Evolutionary conservation across 2,329 filamentous ascomycete species (phyloP).

Genomic region (Didymella lethalis): DNA sequence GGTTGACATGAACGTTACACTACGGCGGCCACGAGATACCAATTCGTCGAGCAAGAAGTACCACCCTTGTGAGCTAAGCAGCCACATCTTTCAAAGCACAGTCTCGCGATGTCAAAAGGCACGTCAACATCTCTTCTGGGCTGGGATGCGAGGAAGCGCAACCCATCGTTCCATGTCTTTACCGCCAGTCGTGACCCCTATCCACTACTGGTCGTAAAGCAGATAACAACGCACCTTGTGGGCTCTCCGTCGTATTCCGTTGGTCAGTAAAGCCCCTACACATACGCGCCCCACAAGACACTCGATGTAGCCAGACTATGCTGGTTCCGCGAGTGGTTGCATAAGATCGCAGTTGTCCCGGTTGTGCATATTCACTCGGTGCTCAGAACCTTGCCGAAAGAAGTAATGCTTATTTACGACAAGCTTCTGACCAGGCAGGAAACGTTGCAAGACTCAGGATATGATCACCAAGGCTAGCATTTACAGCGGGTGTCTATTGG

Average conservation of each 20-base stretch:
- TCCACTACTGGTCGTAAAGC: slow-evolving; percentile 23
- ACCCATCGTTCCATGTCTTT: neutral
- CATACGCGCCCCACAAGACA: slow-evolving; percentile 4
- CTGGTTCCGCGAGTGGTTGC: slow-evolving; percentile 1
- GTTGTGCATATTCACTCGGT: slow-evolving; percentile 3
- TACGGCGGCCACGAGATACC: slow-evolving; percentile 5
- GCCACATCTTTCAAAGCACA: slow-evolving; percentile 6
- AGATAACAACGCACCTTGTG: slow-evolving; percentile 4
- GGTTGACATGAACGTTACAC: slow-evolving; percentile 29
- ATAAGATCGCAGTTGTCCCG: slow-evolving; percentile 1
- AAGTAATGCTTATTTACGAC: slow-evolving; percentile 20
- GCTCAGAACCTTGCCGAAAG: slow-evolving; percentile 5
- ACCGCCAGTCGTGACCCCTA: slow-evolving; percentile 1
- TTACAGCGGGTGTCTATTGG: neutral
- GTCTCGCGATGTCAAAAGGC: neutral
- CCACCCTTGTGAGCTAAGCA: slow-evolving; percentile 11
- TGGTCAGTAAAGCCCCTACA: slow-evolving; percentile 12
- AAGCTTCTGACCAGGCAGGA: slow-evolving; percentile 23
- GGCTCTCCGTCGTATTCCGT: slow-evolving; percentile 14
- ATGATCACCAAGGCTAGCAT: neutral
- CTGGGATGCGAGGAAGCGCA: neutral
- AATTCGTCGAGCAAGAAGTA: slow-evolving; percentile 3
- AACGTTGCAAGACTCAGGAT: neutral
- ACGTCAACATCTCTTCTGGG: neutral
- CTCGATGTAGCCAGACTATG: neutral